Conservation (phyloP, 495 filamentous ascomycete species). For the Patellaria atrata region DNA sequence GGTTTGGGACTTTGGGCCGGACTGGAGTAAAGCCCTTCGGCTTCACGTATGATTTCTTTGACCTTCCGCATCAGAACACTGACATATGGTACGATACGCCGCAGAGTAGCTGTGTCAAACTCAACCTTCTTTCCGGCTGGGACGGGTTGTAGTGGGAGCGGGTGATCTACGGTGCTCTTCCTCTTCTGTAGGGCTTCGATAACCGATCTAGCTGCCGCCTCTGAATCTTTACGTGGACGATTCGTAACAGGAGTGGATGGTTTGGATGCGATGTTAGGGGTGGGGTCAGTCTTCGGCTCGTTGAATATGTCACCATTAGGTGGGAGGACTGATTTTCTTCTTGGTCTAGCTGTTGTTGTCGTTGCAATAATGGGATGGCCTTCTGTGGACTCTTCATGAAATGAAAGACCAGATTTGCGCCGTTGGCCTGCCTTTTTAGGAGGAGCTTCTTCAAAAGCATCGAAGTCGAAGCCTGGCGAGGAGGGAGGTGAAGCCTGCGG, state of each 20-base stretch:
- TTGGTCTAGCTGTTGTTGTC: slow-evolving; percentile 9
- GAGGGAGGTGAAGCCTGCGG: slow-evolving; percentile 25
- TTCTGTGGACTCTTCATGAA: slow-evolving; percentile 12
- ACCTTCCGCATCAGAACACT: slow-evolving; percentile 67
- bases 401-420: slow-evolving; percentile 12
- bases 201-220: slow-evolving; percentile 58
- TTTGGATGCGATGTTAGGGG: slow-evolving; percentile 6
- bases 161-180: slow-evolving; percentile 37
- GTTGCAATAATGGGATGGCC: background rate
- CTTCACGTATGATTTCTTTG: slow-evolving; percentile 47
- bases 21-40: slow-evolving; percentile 34
- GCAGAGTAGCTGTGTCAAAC: slow-evolving; percentile 81
- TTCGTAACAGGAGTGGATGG: slow-evolving; percentile 6
- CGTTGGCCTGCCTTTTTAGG: slow-evolving; percentile 13
- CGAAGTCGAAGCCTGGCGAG: slow-evolving; percentile 26
- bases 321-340: slow-evolving; percentile 17
- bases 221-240: slow-evolving; percentile 34
- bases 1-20: slow-evolving; percentile 37
- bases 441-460: slow-evolving; percentile 24
- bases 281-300: slow-evolving; percentile 8
- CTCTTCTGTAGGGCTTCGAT: slow-evolving; percentile 72
- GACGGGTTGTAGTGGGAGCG: slow-evolving; percentile 28
- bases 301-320: slow-evolving; percentile 47
- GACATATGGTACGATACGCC: slow-evolving; percentile 73
- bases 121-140: slow-evolving; percentile 60